These are phyloP conservation scores for Amanita pseudoporphyria DNA, from an alignment of 768 basidiomycete genomes.

Conservation along the genomic window DNA sequence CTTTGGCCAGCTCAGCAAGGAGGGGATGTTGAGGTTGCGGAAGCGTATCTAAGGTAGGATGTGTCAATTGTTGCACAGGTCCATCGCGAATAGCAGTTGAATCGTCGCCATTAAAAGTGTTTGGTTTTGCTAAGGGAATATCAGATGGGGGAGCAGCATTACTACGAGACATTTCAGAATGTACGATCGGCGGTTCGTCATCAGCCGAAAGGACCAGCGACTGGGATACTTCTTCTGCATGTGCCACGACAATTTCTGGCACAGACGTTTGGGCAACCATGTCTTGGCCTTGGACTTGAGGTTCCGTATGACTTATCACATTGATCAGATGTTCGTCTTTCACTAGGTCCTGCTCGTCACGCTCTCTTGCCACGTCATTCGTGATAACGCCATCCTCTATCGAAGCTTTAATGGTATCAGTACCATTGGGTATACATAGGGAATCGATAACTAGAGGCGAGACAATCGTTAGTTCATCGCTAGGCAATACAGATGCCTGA, in stretches of 20 bases:
- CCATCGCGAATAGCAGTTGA: not conserved
- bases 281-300: not conserved
- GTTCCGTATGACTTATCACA: not conserved
- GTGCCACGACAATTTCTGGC: not conserved
- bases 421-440: not conserved
- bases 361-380: too few species aligned
- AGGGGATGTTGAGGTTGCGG: slow-evolving; percentile 23
- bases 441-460: not conserved
- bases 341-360: too few species aligned
- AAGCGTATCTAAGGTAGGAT: slow-evolving; percentile 1
- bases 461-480: not conserved
- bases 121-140: not conserved
- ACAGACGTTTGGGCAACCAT: not conserved
- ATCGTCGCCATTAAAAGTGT: not conserved
- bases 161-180: not conserved
- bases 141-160: not conserved
- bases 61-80: not conserved
- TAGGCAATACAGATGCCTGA: not conserved
- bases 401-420: too few species aligned
- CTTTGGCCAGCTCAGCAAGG: slow-evolving; percentile 32
- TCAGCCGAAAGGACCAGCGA: not conserved
- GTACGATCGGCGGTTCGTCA: not conserved
- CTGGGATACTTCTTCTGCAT: not conserved
- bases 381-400: too few species aligned
- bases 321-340: not conserved